Percentiles rank a stretch among this genome's conserved stretches.
These are phyloP conservation scores for Fusarium sp. DNA, from an alignment of 2,329 filamentous ascomycete species.

Conservation along the genomic window DNA sequence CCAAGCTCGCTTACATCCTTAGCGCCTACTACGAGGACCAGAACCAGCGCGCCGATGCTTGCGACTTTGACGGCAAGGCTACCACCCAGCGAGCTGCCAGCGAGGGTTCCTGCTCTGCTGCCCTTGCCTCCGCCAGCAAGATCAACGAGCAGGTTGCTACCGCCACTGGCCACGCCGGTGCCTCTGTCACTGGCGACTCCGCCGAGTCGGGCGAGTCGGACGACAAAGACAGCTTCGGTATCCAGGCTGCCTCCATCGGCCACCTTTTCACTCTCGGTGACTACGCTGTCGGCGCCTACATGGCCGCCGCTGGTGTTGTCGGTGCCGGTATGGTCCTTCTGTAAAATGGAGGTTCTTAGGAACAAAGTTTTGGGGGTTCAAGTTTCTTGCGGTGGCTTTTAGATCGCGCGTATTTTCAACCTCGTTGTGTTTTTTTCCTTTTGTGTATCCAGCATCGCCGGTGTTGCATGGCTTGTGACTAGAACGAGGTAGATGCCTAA, in stretches of 20 bases:
- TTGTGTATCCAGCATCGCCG: slow-evolving; percentile 46
- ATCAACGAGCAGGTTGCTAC: slow-evolving; percentile 60
- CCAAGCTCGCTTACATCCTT: slow-evolving; percentile 79
- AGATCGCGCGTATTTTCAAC: slow-evolving; percentile 34
- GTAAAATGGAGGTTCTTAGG: slow-evolving; percentile 52
- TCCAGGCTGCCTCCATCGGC: slow-evolving; percentile 51
- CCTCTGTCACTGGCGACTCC: slow-evolving; percentile 45
- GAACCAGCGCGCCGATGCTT: slow-evolving; percentile 66
- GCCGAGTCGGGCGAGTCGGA: slow-evolving; percentile 11
- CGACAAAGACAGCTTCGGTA: slow-evolving; percentile 52
- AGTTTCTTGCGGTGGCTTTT: slow-evolving; percentile 38
- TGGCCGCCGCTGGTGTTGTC: slow-evolving; percentile 62
- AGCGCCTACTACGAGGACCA: slow-evolving; percentile 76
- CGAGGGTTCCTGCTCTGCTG: slow-evolving; percentile 64
- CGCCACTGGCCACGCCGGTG: slow-evolving; percentile 54
- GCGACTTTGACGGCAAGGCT: slow-evolving; percentile 77
- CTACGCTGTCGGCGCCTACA: slow-evolving; percentile 62
- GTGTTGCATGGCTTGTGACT: slow-evolving; percentile 45
- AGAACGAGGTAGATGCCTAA: slow-evolving; percentile 46
- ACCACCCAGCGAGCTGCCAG: slow-evolving; percentile 61
- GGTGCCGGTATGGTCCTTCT: slow-evolving; percentile 66
- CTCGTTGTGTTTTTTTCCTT: slow-evolving; percentile 35
- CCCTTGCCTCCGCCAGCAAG: slow-evolving; percentile 72
- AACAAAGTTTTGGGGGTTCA: slow-evolving; percentile 30
- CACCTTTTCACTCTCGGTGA: slow-evolving; percentile 59